These are phyloP conservation scores for Aspergillus sp. DNA, from an alignment of 2,329 filamentous ascomycete species.

Conservation along the genomic window DNA sequence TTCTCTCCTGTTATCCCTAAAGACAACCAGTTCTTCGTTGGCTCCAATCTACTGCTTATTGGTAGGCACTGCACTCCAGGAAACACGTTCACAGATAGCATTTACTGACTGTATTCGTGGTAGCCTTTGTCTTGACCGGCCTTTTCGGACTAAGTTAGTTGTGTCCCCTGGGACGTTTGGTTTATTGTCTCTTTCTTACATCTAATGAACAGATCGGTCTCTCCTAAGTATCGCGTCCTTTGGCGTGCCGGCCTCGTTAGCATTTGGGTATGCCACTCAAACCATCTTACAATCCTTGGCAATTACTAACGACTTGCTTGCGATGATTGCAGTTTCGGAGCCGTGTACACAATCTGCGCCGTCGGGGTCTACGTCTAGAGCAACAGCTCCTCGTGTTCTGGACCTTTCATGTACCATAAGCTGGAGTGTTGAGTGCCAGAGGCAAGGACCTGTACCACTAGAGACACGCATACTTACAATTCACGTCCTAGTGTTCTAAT, in stretches of 20 bases:
- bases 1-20: constrained; percentile 76
- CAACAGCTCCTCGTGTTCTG: constrained; percentile 14
- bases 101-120: constrained; percentile 9
- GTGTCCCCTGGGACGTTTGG: background rate
- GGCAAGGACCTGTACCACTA: constrained; percentile 23
- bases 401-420: constrained; percentile 30
- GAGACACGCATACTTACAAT: constrained; percentile 16
- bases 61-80: constrained; percentile 35
- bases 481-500: constrained; percentile 9
- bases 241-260: constrained; percentile 77
- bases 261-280: constrained; percentile 65
- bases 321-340: constrained; percentile 60
- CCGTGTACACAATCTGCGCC: constrained; percentile 97
- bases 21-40: constrained; percentile 72
- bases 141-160: constrained; percentile 77
- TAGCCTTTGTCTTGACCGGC: constrained; percentile 61
- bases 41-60: constrained; percentile 63
- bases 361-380: constrained; percentile 92
- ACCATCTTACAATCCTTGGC: constrained; percentile 2
- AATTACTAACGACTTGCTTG: constrained; percentile 5
- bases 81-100: background rate
- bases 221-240: constrained; percentile 66
- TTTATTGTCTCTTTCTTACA: constrained; percentile 7
- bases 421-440: constrained; percentile 17
- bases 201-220: constrained; percentile 59